Percentiles rank a stretch among this genome's conserved stretches.
Conservation (phyloP, 2,329 filamentous ascomycete genomes). For the Diplodia intermedia region DNA sequence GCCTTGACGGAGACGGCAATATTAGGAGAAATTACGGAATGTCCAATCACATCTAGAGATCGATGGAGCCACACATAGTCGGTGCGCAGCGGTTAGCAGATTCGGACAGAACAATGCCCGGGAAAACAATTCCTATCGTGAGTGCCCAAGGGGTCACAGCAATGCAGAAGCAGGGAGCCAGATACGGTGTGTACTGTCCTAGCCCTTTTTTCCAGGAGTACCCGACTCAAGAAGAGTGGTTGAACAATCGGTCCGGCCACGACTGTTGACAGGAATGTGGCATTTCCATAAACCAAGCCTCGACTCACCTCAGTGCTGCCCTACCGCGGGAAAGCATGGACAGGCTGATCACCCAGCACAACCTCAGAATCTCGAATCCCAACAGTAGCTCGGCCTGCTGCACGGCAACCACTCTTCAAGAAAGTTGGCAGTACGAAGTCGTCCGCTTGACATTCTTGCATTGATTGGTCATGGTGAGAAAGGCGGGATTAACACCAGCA, state of each 20-base stretch:
- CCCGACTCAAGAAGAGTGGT: neutral
- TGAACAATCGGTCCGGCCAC: neutral
- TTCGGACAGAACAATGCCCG: neutral
- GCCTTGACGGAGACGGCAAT: constrained; percentile 16
- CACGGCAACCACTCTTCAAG: neutral
- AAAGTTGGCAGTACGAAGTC: neutral
- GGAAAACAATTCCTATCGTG: constrained; percentile 8
- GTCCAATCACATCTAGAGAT: constrained; percentile 6
- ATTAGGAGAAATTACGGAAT: constrained; percentile 8
- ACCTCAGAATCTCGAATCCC: neutral
- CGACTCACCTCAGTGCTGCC: neutral
- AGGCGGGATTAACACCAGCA: constrained; percentile 9
- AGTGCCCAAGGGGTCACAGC: neutral
- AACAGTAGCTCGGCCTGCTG: neutral
- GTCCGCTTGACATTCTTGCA: neutral
- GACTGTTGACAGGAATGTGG: neutral
- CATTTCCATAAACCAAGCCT: neutral
- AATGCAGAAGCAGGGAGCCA: neutral
- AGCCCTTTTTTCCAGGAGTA: neutral
- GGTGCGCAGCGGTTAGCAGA: constrained; percentile 19
- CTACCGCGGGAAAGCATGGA: neutral
- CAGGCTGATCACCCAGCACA: neutral
- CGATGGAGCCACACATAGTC: constrained; percentile 9
- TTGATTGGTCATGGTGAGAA: constrained; percentile 22
- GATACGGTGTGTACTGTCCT: neutral